phyloP scores from a whole-genome alignment of 129 eudicot species.

The Logfia minima region DNA sequence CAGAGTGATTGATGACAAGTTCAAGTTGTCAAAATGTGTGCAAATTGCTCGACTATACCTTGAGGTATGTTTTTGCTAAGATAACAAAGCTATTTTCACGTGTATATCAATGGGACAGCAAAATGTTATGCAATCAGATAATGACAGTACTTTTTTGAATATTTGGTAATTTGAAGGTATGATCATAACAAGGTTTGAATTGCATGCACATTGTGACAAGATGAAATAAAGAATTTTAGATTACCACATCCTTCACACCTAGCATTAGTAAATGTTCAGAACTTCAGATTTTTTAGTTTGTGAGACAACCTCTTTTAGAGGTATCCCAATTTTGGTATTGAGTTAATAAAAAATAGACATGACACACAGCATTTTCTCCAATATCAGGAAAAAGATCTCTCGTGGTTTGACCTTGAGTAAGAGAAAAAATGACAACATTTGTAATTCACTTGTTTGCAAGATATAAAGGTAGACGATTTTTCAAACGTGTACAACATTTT shows the following conservation, averaged over 20 bases:
- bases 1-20: constrained; percentile 92
- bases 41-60: constrained; percentile 96
- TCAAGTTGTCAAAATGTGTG: constrained; percentile 85
- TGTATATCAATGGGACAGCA: background rate
- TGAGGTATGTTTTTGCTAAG: constrained; percentile 57
- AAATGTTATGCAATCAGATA: background rate
- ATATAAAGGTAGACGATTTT: background rate
- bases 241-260: too few species aligned
- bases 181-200: too few species aligned
- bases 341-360: background rate
- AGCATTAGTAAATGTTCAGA: too few species aligned
- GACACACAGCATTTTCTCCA: background rate
- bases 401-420: background rate
- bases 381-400: background rate
- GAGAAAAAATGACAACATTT: background rate
- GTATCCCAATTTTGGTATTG: background rate
- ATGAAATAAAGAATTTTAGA: too few species aligned
- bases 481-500: background rate
- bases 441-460: background rate
- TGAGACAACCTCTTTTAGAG: too few species aligned
- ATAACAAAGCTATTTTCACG: background rate
- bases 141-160: background rate
- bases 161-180: background rate
- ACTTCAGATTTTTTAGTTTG: too few species aligned
- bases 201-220: too few species aligned